Base-by-base conservation (phyloP, 192 early-diverging fungal genomes). In the Podila epigama region DNA sequence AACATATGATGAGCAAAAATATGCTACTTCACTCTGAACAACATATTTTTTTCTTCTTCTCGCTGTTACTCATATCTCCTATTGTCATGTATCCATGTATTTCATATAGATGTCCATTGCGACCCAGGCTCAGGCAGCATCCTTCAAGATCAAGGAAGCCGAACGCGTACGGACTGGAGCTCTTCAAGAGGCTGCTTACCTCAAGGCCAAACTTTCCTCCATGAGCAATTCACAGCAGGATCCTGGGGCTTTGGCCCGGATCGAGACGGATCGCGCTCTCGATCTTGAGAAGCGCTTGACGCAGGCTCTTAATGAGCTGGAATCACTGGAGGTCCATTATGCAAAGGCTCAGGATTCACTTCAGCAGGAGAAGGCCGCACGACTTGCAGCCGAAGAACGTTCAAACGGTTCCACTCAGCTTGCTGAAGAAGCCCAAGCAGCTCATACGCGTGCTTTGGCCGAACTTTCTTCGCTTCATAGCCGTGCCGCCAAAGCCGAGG, bases 171-270 rank as follows among this genome's bases (percentile, higher is more conserved):
- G 84, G 18, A 82, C 81, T 5, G 87, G 83, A 7, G 87, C 87
- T 7, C 57, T 88, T 11, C 81, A 88, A 51, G 87, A 88, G 51
- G 85, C 87, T 7, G 82, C 81, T 0, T 86, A 86, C 50, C 79
- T 83, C 53, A 86, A 85, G 52, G 79, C 85, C 15, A 84, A 85
- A 48, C 70, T 83, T 22, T 70, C 80, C 2, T 79, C 87, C 16
- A 41, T 89, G n/a, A 59, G 81, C 16, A 69, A 73, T 18, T 75
- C 78, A 1, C 63, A 68, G 6, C 60, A 66, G 16, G 75, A 84
- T 52, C 58, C 68, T 20, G 57, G 48, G 10, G 68, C 77, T 1
- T 51, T 88, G 13, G 78, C 75, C 4, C 25, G 40, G 1, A 68
- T 88, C n/a, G 86, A 88, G 44, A 73, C 75, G 40, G 80, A 81